Evolutionary conservation across 2,329 filamentous ascomycete species (phyloP), one percentile per base, ranked within the genome.

Genomic region (Fusarium albidum): DNA sequence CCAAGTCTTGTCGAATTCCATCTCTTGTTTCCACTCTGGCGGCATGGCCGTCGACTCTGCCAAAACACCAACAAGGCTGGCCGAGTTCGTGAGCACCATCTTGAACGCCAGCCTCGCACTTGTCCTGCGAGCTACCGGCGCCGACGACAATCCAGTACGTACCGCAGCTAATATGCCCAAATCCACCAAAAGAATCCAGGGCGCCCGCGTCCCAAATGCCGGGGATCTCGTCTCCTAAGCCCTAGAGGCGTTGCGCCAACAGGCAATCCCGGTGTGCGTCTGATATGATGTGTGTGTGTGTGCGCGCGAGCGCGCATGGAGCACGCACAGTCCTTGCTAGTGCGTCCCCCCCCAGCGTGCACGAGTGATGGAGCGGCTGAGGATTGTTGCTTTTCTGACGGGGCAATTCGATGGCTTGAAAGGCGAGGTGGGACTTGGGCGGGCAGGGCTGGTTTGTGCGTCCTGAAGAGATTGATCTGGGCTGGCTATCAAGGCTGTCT

Each of bases 331-430:
- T 21, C 31, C 7, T 33, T 52, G 26, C 55, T 49, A 15, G 28
- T 62, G 46, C 17, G 38, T 45, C 33, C 31, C 21, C 21, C 34
- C 35, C 28, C 15, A 45, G 35, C 34, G 28, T 49, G 39, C 46
- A 44, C 42, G 37, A 26, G 43, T 27, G 27, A 51, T 50, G 55
- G 57, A 54, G 59, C 43, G 43, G 50, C 44, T 57, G 46, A 48
- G 29, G 26, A 17, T 21, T 18, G 29, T 51, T 49, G 28, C 34
- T 53, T 25, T 17, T 50, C 51, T 45, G 38, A 21, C 18, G 13
- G 26, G 38, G 37, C 34, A 31, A 32, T 25, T 29, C 27, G 37
- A 26, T 41, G 21, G 14, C 6, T 42, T 41, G 17, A 15, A 46
- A 39, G 38, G 14, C 35, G 26, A 21, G 17, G 40, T 49, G 38